Evolutionary conservation across 129 eudicot species (phyloP).

Genomic region (Smallanthus sonchifolius): DNA sequence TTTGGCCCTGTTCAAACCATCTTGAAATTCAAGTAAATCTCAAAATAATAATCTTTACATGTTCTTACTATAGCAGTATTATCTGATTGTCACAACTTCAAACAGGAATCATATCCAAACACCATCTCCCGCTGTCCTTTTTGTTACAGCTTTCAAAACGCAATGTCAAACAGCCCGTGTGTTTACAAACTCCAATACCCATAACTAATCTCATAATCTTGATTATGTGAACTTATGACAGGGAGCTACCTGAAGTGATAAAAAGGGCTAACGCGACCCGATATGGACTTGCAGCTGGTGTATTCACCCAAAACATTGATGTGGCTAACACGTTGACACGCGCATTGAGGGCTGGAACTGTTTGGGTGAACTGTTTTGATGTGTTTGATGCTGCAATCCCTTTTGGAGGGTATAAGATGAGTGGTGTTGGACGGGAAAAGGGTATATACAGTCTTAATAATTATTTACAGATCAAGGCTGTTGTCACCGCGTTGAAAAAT

Average conservation of each 20-base stretch:
- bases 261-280: slow-evolving; percentile 61
- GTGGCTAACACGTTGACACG: slow-evolving; percentile 65
- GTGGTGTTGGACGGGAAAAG: slow-evolving; percentile 82
- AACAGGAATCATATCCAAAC: neutral
- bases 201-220: neutral
- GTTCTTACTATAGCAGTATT: neutral
- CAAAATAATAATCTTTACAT: neutral
- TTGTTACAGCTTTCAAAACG: neutral
- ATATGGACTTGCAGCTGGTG: slow-evolving; percentile 92
- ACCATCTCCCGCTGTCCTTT: too few species aligned
- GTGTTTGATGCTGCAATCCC: slow-evolving; percentile 85
- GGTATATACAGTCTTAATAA: slow-evolving; percentile 67
- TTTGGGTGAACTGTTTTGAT: slow-evolving; percentile 77
- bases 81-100: neutral
- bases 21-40: slow-evolving; percentile 74
- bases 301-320: slow-evolving; percentile 62
- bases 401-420: slow-evolving; percentile 88
- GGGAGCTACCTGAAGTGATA: slow-evolving; percentile 66
- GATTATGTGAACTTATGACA: slow-evolving; percentile 4
- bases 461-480: slow-evolving; percentile 81
- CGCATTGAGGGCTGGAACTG: slow-evolving; percentile 69
- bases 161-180: neutral
- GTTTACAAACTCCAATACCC: neutral
- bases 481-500: slow-evolving; percentile 58
- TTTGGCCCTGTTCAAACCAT: slow-evolving; percentile 85